Evolutionary conservation across 805 yeast genomes (phyloP).

Genomic region (Hanseniaspora taiwanica): DNA sequence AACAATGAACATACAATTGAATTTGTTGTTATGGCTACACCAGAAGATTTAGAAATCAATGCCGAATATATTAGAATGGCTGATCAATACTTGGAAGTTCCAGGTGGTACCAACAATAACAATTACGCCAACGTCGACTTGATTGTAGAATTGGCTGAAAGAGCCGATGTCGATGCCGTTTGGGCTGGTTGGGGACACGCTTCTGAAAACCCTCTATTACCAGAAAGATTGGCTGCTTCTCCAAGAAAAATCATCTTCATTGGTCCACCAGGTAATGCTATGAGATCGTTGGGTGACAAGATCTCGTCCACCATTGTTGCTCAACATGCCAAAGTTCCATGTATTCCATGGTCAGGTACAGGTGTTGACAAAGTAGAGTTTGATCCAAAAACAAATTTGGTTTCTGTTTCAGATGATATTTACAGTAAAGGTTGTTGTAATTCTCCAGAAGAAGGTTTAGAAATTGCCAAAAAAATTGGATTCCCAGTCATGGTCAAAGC

Average conservation of each 20-base stretch:
- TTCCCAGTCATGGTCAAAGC: constrained; percentile 99
- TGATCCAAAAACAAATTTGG: constrained; percentile 60
- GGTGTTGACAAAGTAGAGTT: constrained; percentile 76
- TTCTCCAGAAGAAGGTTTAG: constrained; percentile 79
- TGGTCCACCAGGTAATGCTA: constrained; percentile 98
- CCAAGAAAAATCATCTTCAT: constrained; percentile 83
- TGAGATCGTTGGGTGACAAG: constrained; percentile 99
- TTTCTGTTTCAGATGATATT: constrained; percentile 73
- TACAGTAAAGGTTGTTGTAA: constrained; percentile 82
- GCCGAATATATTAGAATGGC: constrained; percentile 99
- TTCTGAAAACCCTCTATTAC: constrained; percentile 91
- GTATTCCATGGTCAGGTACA: constrained; percentile 99
- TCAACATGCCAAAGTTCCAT: constrained; percentile 95
- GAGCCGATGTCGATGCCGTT: constrained; percentile 93
- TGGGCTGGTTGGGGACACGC: constrained; percentile 99
- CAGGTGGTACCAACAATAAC: constrained; percentile 98
- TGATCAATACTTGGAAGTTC: constrained; percentile 94
- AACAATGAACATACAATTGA: constrained; percentile 89
- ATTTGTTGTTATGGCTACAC: constrained; percentile 98
- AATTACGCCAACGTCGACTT: constrained; percentile 96
- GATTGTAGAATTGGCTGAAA: constrained; percentile 93
- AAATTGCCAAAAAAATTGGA: constrained; percentile 75
- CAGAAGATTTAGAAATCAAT: constrained; percentile 95
- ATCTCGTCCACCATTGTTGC: constrained; percentile 97
- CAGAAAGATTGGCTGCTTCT: constrained; percentile 88